Conservation (phyloP, 202 grass and related monocot genomes). For the Hordeum pubiflorum region DNA sequence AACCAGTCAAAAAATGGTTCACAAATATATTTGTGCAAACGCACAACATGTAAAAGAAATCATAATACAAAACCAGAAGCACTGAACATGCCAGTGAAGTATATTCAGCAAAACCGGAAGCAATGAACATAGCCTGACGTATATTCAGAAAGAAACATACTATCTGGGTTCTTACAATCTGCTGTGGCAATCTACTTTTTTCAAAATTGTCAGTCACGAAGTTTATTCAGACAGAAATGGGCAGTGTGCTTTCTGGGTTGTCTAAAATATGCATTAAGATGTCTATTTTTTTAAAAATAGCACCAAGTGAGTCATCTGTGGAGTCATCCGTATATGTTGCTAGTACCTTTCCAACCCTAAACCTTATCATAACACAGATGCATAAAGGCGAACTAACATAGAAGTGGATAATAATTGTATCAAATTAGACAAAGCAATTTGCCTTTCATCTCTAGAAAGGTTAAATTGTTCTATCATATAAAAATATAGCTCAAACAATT, state of each 20-base stretch:
- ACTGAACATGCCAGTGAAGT: background rate
- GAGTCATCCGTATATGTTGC: background rate
- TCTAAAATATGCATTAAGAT: background rate
- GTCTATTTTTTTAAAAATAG: background rate
- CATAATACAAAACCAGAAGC: background rate
- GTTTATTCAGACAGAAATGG: constrained; percentile 1
- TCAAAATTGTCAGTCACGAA: background rate
- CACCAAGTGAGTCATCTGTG: background rate
- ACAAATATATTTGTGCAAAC: background rate
- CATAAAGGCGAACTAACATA: background rate
- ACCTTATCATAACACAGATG: background rate
- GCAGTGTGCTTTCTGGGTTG: background rate
- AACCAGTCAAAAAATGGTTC: background rate
- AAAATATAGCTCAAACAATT: background rate
- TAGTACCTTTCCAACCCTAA: background rate
- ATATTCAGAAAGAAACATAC: background rate
- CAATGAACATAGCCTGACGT: background rate
- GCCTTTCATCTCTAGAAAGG: background rate
- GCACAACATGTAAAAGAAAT: background rate
- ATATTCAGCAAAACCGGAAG: too few species aligned
- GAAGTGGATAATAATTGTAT: background rate
- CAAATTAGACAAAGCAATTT: background rate
- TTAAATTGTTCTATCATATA: background rate
- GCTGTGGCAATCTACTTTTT: background rate
- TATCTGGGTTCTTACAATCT: background rate